Percentiles rank a stretch among this genome's conserved stretches.
These are phyloP conservation scores for Neonectria magnoliae DNA, from an alignment of 2,329 filamentous ascomycete species.

Conservation along the genomic window DNA sequence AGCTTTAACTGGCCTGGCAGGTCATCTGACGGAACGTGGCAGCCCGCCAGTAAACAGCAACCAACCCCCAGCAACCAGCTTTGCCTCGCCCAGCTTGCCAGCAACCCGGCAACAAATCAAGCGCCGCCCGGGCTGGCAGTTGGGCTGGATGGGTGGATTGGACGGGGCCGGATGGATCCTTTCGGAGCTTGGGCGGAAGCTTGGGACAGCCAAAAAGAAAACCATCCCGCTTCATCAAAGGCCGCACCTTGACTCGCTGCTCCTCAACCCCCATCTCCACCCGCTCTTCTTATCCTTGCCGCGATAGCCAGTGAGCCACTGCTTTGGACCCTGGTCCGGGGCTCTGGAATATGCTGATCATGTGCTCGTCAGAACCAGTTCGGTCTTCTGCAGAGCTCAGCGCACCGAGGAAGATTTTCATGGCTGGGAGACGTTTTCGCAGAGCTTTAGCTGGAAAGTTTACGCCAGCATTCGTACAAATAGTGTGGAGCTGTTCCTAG, in stretches of 20 bases:
- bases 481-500: background rate
- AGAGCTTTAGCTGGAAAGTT: background rate
- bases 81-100: background rate
- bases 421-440: background rate
- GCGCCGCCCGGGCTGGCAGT: conserved; percentile 26
- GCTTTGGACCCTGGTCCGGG: background rate
- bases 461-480: too few species aligned
- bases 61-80: background rate
- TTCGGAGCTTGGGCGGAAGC: conserved; percentile 30
- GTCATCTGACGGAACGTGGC: background rate
- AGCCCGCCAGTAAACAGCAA: conserved; percentile 1
- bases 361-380: background rate
- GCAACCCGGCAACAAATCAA: conserved; percentile 12
- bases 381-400: background rate
- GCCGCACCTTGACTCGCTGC: conserved; percentile 24
- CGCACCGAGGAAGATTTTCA: background rate
- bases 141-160: conserved; percentile 7
- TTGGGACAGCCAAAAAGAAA: conserved; percentile 30
- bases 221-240: conserved; percentile 23
- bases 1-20: background rate
- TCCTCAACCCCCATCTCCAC: conserved; percentile 14
- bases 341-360: background rate
- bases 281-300: conserved; percentile 27
- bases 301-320: conserved; percentile 29
- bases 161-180: background rate